phyloP scores from a whole-genome alignment of 176 grass and related monocot genomes.

The Pontederia paniculata region DNA sequence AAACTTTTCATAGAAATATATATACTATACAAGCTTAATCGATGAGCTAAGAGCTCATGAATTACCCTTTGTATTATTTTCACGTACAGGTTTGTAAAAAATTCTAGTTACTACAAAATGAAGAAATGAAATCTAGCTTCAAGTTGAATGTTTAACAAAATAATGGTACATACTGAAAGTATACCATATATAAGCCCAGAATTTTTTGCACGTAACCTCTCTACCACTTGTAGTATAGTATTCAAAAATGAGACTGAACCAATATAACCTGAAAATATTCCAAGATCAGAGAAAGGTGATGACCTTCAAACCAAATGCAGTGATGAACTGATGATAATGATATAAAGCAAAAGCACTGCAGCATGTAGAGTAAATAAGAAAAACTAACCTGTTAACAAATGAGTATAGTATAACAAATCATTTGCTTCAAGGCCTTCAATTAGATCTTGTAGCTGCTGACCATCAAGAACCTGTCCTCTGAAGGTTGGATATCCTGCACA shows the following conservation, averaged over 20 bases:
- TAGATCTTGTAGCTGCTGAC: slow-evolving; percentile 65
- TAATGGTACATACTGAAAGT: background rate
- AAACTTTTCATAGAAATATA: too few relatives aligned
- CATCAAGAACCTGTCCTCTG: slow-evolving; percentile 81
- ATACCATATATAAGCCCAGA: slow-evolving; percentile 85
- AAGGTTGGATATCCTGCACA: slow-evolving; percentile 78
- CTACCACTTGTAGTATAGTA: slow-evolving; percentile 75
- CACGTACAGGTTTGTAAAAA: too few relatives aligned
- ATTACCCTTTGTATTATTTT: too few relatives aligned
- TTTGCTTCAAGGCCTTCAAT: slow-evolving; percentile 73
- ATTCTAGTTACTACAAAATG: background rate
- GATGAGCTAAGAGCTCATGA: too few relatives aligned
- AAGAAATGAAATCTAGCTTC: too few relatives aligned
- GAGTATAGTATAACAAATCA: slow-evolving; percentile 72
- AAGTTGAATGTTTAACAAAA: background rate
- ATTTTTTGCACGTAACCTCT: slow-evolving; percentile 72
- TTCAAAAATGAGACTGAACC: slow-evolving; percentile 86
- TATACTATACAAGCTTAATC: too few relatives aligned
- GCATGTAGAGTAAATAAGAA: background rate
- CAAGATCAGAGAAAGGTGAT: background rate
- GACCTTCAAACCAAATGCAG: background rate
- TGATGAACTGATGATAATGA: background rate
- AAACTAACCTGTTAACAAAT: slow-evolving; percentile 81
- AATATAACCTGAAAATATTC: slow-evolving; percentile 64
- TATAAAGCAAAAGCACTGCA: background rate